phyloP scores from a whole-genome alignment of 306 rosid species.

The Morella rubra region DNA sequence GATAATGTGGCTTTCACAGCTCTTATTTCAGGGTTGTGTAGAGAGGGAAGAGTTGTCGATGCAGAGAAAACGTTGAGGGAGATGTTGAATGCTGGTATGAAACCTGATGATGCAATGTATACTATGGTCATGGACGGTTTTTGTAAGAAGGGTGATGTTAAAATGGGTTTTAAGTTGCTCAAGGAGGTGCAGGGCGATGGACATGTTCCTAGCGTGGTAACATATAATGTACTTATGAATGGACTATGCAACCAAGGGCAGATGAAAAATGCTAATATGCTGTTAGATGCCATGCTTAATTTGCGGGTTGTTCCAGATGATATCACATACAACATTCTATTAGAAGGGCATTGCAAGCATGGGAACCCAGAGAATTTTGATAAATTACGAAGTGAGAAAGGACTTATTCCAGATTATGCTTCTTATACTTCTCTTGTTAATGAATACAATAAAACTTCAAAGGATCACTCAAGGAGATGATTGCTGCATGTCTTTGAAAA shows the following conservation, averaged over 20 bases:
- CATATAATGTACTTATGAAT: constrained; percentile 86
- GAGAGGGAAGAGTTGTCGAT: constrained; percentile 59
- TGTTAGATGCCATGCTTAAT: constrained; percentile 82
- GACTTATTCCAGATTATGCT: constrained; percentile 72
- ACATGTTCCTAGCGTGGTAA: constrained; percentile 59
- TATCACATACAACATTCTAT: constrained; percentile 74
- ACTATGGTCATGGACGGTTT: constrained; percentile 78
- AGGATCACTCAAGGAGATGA: constrained; percentile 53
- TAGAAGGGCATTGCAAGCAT: constrained; percentile 84
- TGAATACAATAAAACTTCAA: constrained; percentile 41
- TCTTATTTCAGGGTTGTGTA: constrained; percentile 68
- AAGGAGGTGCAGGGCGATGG: constrained; percentile 73
- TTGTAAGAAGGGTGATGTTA: constrained; percentile 74
- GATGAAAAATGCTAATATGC: constrained; percentile 86
- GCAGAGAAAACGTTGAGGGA: constrained; percentile 67
- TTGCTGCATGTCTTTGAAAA: constrained; percentile 12
- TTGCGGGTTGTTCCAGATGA: constrained; percentile 81
- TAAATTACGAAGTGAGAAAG: constrained; percentile 56
- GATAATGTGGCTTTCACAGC: constrained; percentile 78
- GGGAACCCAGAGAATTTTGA: constrained; percentile 45
- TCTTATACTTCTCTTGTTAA: constrained; percentile 59
- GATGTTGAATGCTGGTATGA: constrained; percentile 65
- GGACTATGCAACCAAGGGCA: constrained; percentile 90
- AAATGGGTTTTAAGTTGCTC: constrained; percentile 67
- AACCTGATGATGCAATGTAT: constrained; percentile 67